Evolutionary conservation across 2,329 filamentous ascomycete genomes (phyloP).

Genomic region (Aureobasidium mangrovei): DNA sequence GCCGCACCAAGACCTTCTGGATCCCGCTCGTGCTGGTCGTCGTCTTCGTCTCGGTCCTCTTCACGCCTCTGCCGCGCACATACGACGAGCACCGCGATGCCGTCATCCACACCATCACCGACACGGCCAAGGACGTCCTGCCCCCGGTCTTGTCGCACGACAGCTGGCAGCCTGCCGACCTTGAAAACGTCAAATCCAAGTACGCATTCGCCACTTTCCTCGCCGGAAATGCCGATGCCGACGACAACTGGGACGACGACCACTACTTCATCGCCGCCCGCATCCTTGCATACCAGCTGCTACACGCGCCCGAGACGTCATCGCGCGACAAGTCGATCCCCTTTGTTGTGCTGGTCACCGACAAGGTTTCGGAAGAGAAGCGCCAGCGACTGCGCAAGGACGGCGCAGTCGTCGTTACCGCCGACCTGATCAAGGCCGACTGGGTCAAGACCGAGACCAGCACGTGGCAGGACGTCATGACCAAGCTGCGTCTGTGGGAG

Average conservation of each 20-base stretch:
- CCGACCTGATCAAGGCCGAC: conserved; percentile 23
- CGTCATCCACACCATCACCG: conserved; percentile 16
- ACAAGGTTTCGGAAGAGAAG: conserved; percentile 21
- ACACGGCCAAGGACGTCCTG: conserved; percentile 7
- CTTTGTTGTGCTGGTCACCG: conserved; percentile 25
- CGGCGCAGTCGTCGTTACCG: conserved; percentile 23
- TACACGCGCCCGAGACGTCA: conserved; percentile 25
- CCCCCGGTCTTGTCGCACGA: background rate
- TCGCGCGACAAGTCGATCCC: conserved; percentile 20
- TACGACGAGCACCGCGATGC: conserved; percentile 15
- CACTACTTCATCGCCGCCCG: conserved; percentile 25
- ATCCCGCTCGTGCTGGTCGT: conserved; percentile 12
- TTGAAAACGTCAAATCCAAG: conserved; percentile 13
- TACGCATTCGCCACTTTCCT: conserved; percentile 26
- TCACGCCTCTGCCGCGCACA: conserved; percentile 16
- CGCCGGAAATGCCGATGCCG: conserved; percentile 18
- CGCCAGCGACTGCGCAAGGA: conserved; percentile 22
- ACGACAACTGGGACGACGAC: conserved; percentile 21
- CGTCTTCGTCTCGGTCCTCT: conserved; percentile 15
- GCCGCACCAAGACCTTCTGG: conserved; percentile 16
- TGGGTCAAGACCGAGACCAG: conserved; percentile 25
- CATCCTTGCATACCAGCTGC: conserved; percentile 25
- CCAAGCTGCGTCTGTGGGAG: conserved; percentile 33
- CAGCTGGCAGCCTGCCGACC: background rate
- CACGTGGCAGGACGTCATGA: conserved; percentile 30